These are phyloP conservation scores for Kondoa malvinella DNA, from an alignment of 768 basidiomycete species.

Conservation along the genomic window DNA sequence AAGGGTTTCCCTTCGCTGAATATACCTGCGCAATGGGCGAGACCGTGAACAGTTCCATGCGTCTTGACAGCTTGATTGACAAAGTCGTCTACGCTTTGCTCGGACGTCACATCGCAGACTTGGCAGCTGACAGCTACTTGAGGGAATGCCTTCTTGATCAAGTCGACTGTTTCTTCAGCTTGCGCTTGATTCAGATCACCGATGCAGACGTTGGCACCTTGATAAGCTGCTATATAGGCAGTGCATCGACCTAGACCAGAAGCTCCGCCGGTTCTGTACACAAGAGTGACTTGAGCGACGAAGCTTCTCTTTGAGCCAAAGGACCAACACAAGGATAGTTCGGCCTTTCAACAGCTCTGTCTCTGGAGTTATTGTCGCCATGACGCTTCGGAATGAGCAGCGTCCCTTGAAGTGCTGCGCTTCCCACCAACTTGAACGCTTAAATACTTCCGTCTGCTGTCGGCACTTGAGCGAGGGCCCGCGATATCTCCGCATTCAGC, in stretches of 20 bases:
- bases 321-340: slow-evolving; percentile 11
- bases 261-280: slow-evolving; percentile 9
- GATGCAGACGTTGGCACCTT: slow-evolving; percentile 10
- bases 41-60: slow-evolving; percentile 4
- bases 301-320: not conserved
- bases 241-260: slow-evolving; percentile 14
- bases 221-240: slow-evolving; percentile 10
- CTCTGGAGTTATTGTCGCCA: slow-evolving; percentile 11
- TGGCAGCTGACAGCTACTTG: not conserved
- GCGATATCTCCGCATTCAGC: too few relatives aligned
- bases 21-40: slow-evolving; percentile 15
- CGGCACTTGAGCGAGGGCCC: too few relatives aligned
- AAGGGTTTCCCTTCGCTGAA: slow-evolving; percentile 14
- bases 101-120: slow-evolving; percentile 12
- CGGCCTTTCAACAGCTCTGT: slow-evolving; percentile 13
- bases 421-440: too few relatives aligned
- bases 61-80: not conserved
- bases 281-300: not conserved
- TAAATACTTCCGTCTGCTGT: too few relatives aligned
- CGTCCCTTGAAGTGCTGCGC: too few relatives aligned
- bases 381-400: not conserved
- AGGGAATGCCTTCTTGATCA: slow-evolving; percentile 6
- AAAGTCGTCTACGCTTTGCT: slow-evolving; percentile 9
- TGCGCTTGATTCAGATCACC: slow-evolving; percentile 9
- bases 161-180: slow-evolving; percentile 1